Conservation (phyloP, 345 rosid genomes). For the Eucalyptus microcorys region DNA sequence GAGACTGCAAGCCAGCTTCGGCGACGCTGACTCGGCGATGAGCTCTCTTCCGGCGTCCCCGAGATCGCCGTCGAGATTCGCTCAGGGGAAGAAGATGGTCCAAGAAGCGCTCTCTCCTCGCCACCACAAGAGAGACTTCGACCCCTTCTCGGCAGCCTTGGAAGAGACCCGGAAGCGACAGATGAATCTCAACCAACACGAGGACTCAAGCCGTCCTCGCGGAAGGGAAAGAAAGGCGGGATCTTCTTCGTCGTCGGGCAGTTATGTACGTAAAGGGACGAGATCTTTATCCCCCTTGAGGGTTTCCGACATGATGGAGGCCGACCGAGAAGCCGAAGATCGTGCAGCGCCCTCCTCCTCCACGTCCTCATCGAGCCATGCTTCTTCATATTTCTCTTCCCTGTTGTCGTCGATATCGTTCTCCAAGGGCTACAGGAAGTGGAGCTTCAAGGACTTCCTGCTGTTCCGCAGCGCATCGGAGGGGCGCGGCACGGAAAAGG, state of each 20-base stretch:
- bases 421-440: constrained; percentile 44
- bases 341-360: background rate
- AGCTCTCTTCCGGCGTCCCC: constrained; percentile 21
- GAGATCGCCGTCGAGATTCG: constrained; percentile 18
- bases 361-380: background rate
- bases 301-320: constrained; percentile 49
- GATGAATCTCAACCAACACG: background rate
- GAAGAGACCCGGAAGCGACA: constrained; percentile 14
- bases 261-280: constrained; percentile 43
- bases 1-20: background rate
- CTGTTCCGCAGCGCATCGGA: constrained; percentile 89
- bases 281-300: constrained; percentile 74
- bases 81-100: background rate
- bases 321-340: constrained; percentile 3
- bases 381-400: constrained; percentile 31
- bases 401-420: constrained; percentile 59
- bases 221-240: constrained; percentile 15
- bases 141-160: constrained; percentile 18
- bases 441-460: constrained; percentile 75
- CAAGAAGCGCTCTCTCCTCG: background rate
- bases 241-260: constrained; percentile 5
- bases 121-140: constrained; percentile 7
- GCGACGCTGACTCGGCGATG: background rate
- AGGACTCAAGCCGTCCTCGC: background rate
- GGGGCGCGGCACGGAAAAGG: constrained; percentile 55